Evolutionary conservation across 352 stramenopile species (phyloP).

Genomic region (Pythium oligandrum): DNA sequence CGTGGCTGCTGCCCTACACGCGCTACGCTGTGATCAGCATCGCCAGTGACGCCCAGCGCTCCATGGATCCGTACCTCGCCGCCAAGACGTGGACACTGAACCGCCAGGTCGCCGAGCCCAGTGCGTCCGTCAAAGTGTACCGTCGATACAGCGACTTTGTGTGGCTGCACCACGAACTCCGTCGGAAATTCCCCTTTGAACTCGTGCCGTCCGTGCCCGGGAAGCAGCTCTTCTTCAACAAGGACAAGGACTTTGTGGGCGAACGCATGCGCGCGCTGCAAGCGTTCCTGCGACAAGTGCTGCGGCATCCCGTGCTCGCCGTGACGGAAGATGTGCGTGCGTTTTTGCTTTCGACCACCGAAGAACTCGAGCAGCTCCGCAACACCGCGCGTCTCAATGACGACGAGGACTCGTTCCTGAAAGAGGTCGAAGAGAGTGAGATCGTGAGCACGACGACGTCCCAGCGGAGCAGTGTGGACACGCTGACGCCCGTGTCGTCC

Average conservation of each 20-base stretch:
- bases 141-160: slow-evolving; percentile 85
- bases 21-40: slow-evolving; percentile 81
- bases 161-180: slow-evolving; percentile 69
- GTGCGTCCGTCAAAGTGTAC: slow-evolving; percentile 79
- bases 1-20: slow-evolving; percentile 81
- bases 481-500: not conserved
- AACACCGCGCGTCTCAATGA: slow-evolving; percentile 35
- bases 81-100: slow-evolving; percentile 76
- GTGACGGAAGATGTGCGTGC: slow-evolving; percentile 62
- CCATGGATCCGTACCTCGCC: slow-evolving; percentile 60
- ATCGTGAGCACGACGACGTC: slow-evolving; percentile 11
- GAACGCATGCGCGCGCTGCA: slow-evolving; percentile 79
- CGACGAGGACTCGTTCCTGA: slow-evolving; percentile 35
- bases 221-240: slow-evolving; percentile 83
- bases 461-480: not conserved
- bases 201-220: slow-evolving; percentile 68
- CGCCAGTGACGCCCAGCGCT: slow-evolving; percentile 35
- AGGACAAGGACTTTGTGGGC: slow-evolving; percentile 81
- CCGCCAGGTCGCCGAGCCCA: slow-evolving; percentile 63
- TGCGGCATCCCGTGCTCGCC: slow-evolving; percentile 62
- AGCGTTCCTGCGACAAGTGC: slow-evolving; percentile 70
- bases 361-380: slow-evolving; percentile 73
- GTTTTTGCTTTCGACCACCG: slow-evolving; percentile 74
- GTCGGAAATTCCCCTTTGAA: slow-evolving; percentile 64
- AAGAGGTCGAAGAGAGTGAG: slow-evolving; percentile 33